These are phyloP conservation scores for Neurospora sp. DNA, from an alignment of 495 filamentous ascomycete genomes.

Conservation along the genomic window DNA sequence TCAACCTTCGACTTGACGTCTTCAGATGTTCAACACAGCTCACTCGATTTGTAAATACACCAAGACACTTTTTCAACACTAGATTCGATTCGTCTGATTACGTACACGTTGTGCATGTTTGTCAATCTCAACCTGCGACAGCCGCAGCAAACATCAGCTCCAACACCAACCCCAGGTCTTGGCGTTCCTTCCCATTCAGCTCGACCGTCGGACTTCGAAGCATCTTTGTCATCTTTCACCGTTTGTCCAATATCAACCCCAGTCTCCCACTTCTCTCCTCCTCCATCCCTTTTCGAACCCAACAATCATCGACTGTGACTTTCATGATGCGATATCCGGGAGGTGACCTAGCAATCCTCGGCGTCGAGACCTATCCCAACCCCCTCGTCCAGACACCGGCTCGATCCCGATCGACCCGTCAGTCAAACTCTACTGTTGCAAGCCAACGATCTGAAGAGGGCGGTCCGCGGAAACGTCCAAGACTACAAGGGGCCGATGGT, in stretches of 20 bases:
- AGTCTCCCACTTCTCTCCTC: not conserved
- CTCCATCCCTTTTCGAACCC: not conserved
- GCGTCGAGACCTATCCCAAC: slow-evolving; percentile 36
- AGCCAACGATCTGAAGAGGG: slow-evolving; percentile 8
- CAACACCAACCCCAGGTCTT: not conserved
- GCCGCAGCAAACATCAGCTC: not conserved
- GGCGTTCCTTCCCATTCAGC: not conserved
- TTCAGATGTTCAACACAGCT: not conserved
- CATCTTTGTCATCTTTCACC: not conserved
- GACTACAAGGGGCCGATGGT: slow-evolving; percentile 6
- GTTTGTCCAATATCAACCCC: no score
- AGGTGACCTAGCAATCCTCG: slow-evolving; percentile 35
- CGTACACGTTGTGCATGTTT: not conserved
- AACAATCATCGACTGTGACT: not conserved
- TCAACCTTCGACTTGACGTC: not conserved
- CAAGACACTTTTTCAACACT: not conserved
- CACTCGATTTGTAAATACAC: not conserved
- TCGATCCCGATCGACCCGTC: not conserved
- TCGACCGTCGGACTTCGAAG: not conserved
- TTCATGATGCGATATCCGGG: slow-evolving; percentile 24
- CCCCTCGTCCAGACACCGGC: slow-evolving; percentile 7
- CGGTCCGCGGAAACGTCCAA: slow-evolving; percentile 20
- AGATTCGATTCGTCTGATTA: not conserved
- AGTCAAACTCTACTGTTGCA: not conserved
- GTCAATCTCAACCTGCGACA: not conserved